Conservation (phyloP, 2,329 filamentous ascomycete species). For the Xylariomycetidae sp. region DNA sequence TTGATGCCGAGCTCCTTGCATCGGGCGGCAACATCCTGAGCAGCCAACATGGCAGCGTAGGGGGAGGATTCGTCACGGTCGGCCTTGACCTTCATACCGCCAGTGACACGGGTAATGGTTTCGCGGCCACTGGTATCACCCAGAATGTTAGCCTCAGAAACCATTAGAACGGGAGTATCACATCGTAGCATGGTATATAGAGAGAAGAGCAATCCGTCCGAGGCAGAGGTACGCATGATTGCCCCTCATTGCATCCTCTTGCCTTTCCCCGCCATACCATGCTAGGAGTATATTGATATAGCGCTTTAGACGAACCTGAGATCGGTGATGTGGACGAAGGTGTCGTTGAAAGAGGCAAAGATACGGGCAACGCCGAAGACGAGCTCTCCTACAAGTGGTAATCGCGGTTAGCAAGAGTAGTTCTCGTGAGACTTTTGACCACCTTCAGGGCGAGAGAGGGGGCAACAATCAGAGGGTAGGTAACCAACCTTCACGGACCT, state of each 20-base stretch:
- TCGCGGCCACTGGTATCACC: conserved; percentile 89
- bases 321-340: conserved; percentile 99
- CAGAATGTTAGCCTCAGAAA: conserved; percentile 57
- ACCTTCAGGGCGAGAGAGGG: too few relatives aligned
- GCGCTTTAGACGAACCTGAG: conserved; percentile 63
- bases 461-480: conserved; percentile 2
- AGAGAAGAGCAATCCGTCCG: too few relatives aligned
- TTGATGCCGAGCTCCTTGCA: conserved; percentile 71
- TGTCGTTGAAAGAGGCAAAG: conserved; percentile 93
- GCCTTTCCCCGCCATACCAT: too few relatives aligned
- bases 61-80: conserved; percentile 99
- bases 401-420: conserved; percentile 17
- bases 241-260: too few relatives aligned
- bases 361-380: conserved; percentile 98
- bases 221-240: too few relatives aligned
- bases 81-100: conserved; percentile 99
- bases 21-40: conserved; percentile 92
- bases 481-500: conserved; percentile 84
- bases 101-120: conserved; percentile 99
- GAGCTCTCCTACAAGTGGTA: conserved; percentile 67
- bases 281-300: conserved; percentile 1
- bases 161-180: too few relatives aligned
- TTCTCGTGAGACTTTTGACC: too few relatives aligned
- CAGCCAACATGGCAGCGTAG: conserved; percentile 99
- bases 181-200: too few relatives aligned